A percentile compares a stretch with the other conserved stretches of the same genome.
These are phyloP conservation scores for Codiaeum variegatum DNA, from an alignment of 441 rosid species.

Conservation along the genomic window DNA sequence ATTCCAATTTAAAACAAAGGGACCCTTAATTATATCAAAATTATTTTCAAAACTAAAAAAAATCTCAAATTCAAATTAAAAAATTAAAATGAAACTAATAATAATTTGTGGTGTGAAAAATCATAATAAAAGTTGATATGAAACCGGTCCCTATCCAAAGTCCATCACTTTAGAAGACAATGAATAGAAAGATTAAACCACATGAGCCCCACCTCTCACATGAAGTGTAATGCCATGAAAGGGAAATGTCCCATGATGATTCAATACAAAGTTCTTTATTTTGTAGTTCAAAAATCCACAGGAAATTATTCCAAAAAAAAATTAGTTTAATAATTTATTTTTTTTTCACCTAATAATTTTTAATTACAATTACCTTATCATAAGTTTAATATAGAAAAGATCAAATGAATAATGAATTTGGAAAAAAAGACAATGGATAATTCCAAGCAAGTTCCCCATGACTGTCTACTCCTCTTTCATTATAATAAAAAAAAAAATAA, in stretches of 20 bases:
- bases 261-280: too few relatives aligned
- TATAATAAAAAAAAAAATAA: not conserved
- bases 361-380: not conserved
- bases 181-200: not conserved
- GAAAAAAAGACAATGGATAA: constrained; percentile 11
- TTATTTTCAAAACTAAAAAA: too few relatives aligned
- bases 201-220: constrained; percentile 23
- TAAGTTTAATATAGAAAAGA: not conserved
- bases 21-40: too few relatives aligned
- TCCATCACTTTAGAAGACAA: not conserved
- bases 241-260: constrained; percentile 9
- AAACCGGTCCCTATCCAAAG: not conserved
- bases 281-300: too few relatives aligned
- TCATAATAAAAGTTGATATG: not conserved
- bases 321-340: too few relatives aligned
- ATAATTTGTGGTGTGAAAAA: not conserved
- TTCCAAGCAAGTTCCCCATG: not conserved
- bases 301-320: too few relatives aligned
- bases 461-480: constrained; percentile 8
- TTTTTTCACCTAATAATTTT: not conserved
- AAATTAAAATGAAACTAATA: not conserved
- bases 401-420: constrained; percentile 9
- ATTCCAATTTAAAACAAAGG: too few relatives aligned
- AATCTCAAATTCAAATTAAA: too few relatives aligned
- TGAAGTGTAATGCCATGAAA: constrained; percentile 29